Percentiles rank a stretch among this genome's conserved stretches.
These are phyloP conservation scores for Rickenella mellea DNA, from an alignment of 768 basidiomycete genomes.

Conservation along the genomic window DNA sequence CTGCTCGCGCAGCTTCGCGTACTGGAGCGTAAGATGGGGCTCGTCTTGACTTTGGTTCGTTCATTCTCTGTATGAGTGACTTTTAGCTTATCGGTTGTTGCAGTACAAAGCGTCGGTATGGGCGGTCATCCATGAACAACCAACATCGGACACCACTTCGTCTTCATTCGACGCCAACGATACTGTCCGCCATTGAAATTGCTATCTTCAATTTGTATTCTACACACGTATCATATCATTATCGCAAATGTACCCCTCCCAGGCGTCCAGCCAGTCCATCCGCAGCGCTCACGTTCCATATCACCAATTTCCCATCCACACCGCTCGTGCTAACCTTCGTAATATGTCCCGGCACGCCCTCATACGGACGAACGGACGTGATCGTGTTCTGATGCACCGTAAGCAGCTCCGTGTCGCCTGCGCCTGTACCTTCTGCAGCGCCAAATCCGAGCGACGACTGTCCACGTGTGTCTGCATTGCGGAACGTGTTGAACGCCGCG, in stretches of 20 bases:
- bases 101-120: conserved; percentile 96
- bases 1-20: conserved; percentile 68
- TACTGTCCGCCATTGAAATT: conserved; percentile 5
- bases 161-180: background rate
- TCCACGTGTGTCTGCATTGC: conserved; percentile 81
- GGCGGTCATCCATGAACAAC: conserved; percentile 83
- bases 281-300: conserved; percentile 75
- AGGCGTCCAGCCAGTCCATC: conserved; percentile 39
- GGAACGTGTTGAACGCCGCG: conserved; percentile 91
- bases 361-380: conserved; percentile 79
- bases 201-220: conserved; percentile 8
- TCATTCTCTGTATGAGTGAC: background rate
- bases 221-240: conserved; percentile 7
- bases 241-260: conserved; percentile 26
- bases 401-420: conserved; percentile 61
- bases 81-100: background rate
- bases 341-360: conserved; percentile 46
- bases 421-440: conserved; percentile 20
- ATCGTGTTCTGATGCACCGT: conserved; percentile 99
- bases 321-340: conserved; percentile 82
- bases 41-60: conserved; percentile 84
- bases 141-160: conserved; percentile 18
- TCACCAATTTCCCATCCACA: conserved; percentile 85
- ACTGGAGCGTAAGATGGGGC: conserved; percentile 89
- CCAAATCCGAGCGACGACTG: conserved; percentile 16